Evolutionary conservation across 139 green algal species (phyloP), one percentile per base, ranked within the genome.

Genomic region (Haematococcus lacustris): DNA sequence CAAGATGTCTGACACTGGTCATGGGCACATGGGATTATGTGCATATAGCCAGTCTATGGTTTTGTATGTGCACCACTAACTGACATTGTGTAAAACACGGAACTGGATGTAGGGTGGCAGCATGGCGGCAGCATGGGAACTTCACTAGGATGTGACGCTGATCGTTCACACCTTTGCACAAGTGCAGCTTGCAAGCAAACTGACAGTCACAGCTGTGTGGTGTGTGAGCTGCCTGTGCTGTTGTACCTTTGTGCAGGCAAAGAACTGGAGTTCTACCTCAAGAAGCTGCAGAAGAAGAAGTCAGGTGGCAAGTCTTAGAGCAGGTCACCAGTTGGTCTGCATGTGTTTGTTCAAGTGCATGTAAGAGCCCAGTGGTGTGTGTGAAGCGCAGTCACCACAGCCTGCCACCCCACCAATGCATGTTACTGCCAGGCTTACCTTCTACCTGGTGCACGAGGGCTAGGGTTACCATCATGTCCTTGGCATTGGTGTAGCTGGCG

Each of bases 261-360:
- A 80, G 91, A 97, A 86, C 88, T 97, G 59, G 91, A 96, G 79
- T 97, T 97, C 82, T 96, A 97, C 85, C 13, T 89, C 30, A 90
- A 83, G 77, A 95, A 94, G 88, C 90, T 97, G 86, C 86, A 92
- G 81, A 97, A 95, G 90, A 96, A 96, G 88, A 93, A 72, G 67
- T 23, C 35, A 33, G 63, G 63, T 69, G 63, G 21, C 63, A 69
- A 69, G 63, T 13, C 38, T 5, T 69, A 69, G 21, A 57, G 47
- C 47, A 57, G 47, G 47, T 57, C 47, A 57, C 13, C 21, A 57
- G n/a, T n/a, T 57, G 13, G 47, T 57, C 47, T 57, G 21, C 13
- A 13, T 57, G 47, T 57, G 47, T 57, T 57, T 57, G 47, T 21
- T 28, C 21, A 21, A 13, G 13, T 57, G 47, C 13, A 28, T 57